phyloP scores from a whole-genome alignment of 2,329 filamentous ascomycete genomes.

The Didymosphaeria variabile region DNA sequence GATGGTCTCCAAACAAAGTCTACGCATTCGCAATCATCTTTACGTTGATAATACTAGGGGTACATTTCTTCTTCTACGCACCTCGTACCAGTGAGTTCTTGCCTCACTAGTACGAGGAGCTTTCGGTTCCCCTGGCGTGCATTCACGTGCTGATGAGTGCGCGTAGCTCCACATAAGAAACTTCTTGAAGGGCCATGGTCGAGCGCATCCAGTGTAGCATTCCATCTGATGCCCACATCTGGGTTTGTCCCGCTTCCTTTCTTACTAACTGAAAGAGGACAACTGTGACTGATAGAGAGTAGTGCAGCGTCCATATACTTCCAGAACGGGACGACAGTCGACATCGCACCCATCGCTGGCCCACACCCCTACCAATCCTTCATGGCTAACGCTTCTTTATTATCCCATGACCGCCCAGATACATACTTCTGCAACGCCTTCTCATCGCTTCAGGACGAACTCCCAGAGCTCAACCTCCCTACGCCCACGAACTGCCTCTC shows the following conservation, averaged over 20 bases:
- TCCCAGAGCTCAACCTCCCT: background rate
- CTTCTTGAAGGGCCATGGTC: too few relatives aligned
- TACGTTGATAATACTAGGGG: background rate
- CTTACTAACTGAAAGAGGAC: too few relatives aligned
- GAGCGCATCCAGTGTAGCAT: background rate
- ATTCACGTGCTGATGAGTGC: background rate
- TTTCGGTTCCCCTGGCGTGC: background rate
- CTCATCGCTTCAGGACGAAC: background rate
- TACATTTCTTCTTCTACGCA: background rate
- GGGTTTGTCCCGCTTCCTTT: background rate
- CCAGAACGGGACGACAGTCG: slow-evolving; percentile 16
- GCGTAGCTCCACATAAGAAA: background rate
- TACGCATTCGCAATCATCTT: background rate
- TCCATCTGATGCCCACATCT: background rate
- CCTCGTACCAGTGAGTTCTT: background rate
- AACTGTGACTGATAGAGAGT: background rate
- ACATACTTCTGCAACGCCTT: background rate
- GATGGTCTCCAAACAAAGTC: background rate
- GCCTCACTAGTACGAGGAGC: background rate
- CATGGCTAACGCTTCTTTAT: slow-evolving; percentile 5
- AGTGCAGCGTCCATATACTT: slow-evolving; percentile 4
- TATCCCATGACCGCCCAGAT: background rate
- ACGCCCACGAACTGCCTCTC: background rate
- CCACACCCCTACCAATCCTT: slow-evolving; percentile 19
- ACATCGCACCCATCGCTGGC: slow-evolving; percentile 18